Percentiles rank a stretch among this genome's conserved stretches.
These are phyloP conservation scores for Candida caryicola DNA, from an alignment of 805 yeast genomes.

Conservation along the genomic window DNA sequence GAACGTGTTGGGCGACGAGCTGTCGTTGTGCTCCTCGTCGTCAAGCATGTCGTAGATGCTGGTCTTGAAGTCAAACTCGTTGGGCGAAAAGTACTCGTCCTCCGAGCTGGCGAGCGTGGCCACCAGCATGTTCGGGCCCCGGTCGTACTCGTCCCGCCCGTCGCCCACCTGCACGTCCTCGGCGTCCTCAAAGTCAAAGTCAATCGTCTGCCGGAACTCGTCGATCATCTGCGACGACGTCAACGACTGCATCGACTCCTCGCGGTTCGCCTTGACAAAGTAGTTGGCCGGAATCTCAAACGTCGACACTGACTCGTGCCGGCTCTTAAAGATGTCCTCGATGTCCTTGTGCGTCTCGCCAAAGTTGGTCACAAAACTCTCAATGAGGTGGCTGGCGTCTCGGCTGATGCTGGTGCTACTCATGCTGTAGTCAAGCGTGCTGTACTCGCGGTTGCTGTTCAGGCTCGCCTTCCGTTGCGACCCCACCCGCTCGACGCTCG, in stretches of 20 bases:
- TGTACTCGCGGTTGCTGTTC: background rate
- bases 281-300: conserved; percentile 12
- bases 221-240: conserved; percentile 25
- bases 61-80: conserved; percentile 21
- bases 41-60: conserved; percentile 2
- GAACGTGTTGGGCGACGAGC: background rate
- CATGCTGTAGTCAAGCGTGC: conserved; percentile 2
- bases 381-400: conserved; percentile 1
- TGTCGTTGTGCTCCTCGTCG: background rate
- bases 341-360: conserved; percentile 1
- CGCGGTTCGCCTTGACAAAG: conserved; percentile 8
- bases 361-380: conserved; percentile 1
- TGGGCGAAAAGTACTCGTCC: conserved; percentile 34
- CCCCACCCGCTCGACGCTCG: background rate
- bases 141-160: background rate
- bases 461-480: background rate
- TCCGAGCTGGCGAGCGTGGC: conserved; percentile 22
- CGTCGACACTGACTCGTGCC: conserved; percentile 6
- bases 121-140: conserved; percentile 3
- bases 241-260: conserved; percentile 23
- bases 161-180: background rate
- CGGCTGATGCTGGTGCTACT: background rate
- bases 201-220: conserved; percentile 29
- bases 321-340: conserved; percentile 3
- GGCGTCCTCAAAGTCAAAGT: conserved; percentile 10